Evolutionary conservation across 2,329 filamentous ascomycete genomes (phyloP).

Genomic region (Cordyceps cicadae): DNA sequence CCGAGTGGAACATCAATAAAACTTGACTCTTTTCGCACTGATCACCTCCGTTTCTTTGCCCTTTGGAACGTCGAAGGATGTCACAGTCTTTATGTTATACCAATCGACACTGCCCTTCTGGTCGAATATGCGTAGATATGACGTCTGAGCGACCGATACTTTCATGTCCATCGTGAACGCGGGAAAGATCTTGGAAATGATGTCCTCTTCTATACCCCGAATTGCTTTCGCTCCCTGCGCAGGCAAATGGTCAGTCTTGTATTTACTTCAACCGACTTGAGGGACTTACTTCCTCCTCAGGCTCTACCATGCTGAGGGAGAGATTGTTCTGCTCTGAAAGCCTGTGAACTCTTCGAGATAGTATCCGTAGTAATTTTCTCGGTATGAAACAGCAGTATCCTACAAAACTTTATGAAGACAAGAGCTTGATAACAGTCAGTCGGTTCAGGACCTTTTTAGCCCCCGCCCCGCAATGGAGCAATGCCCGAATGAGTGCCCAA

Average conservation of each 20-base stretch:
- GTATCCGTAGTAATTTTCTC: no score
- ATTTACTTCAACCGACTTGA: no score
- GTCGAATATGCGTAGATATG: neutral
- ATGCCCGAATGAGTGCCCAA: neutral
- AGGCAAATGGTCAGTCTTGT: neutral
- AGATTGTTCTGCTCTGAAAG: no score
- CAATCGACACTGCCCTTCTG: neutral
- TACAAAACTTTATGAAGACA: no score
- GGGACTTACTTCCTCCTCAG: neutral
- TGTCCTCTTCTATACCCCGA: neutral
- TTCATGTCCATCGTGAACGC: neutral
- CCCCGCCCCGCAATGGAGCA: neutral
- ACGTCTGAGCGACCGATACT: neutral
- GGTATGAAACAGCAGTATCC: no score
- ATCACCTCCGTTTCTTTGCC: no score
- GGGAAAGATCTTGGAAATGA: neutral
- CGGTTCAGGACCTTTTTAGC: neutral
- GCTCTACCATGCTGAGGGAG: neutral
- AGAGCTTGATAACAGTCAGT: neutral
- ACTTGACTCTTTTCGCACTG: no score
- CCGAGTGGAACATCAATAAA: no score
- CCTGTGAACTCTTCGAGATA: no score
- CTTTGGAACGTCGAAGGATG: neutral
- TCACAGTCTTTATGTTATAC: slow-evolving; percentile 2
- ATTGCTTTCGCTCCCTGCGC: slow-evolving; percentile 1